phyloP scores from a whole-genome alignment of 306 rosid genomes.

The Prunus mume region DNA sequence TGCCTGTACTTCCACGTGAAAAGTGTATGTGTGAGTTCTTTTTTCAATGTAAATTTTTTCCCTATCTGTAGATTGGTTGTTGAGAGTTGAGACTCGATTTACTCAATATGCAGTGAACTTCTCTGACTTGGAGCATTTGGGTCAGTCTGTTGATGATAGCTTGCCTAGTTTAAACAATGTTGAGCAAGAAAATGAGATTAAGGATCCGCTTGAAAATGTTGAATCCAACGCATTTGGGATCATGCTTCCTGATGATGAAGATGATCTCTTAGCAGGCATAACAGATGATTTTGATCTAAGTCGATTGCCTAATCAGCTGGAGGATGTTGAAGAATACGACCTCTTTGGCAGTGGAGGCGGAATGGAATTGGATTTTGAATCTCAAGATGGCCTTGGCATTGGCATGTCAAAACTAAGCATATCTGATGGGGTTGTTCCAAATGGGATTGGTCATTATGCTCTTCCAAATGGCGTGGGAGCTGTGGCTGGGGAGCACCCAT shows the following conservation, averaged over 20 bases:
- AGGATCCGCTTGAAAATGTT: slow-evolving; percentile 50
- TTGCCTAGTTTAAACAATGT: slow-evolving; percentile 39
- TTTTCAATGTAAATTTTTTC: neutral
- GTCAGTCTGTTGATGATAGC: slow-evolving; percentile 51
- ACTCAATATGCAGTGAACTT: slow-evolving; percentile 59
- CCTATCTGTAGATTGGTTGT: slow-evolving; percentile 17
- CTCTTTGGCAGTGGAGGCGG: slow-evolving; percentile 89
- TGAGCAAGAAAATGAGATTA: slow-evolving; percentile 38
- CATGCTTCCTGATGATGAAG: slow-evolving; percentile 84
- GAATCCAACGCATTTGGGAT: slow-evolving; percentile 52
- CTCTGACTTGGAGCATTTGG: slow-evolving; percentile 38
- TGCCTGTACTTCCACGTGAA: slow-evolving; percentile 80
- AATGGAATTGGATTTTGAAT: slow-evolving; percentile 79
- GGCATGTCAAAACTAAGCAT: slow-evolving; percentile 63
- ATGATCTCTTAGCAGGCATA: slow-evolving; percentile 82
- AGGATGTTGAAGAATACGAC: slow-evolving; percentile 85
- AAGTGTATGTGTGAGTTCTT: slow-evolving; percentile 50
- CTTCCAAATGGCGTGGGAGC: slow-evolving; percentile 76
- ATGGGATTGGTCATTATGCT: slow-evolving; percentile 56
- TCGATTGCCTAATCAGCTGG: slow-evolving; percentile 78
- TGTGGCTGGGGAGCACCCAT: slow-evolving; percentile 96
- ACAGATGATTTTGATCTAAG: slow-evolving; percentile 87
- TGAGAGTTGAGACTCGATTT: slow-evolving; percentile 13
- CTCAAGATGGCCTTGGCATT: slow-evolving; percentile 53
- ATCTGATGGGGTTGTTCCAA: slow-evolving; percentile 50